Evolutionary conservation across 2,329 filamentous ascomycete genomes (phyloP), one percentile per base, ranked within the genome.

Genomic region (Colletotrichum sublineola): DNA sequence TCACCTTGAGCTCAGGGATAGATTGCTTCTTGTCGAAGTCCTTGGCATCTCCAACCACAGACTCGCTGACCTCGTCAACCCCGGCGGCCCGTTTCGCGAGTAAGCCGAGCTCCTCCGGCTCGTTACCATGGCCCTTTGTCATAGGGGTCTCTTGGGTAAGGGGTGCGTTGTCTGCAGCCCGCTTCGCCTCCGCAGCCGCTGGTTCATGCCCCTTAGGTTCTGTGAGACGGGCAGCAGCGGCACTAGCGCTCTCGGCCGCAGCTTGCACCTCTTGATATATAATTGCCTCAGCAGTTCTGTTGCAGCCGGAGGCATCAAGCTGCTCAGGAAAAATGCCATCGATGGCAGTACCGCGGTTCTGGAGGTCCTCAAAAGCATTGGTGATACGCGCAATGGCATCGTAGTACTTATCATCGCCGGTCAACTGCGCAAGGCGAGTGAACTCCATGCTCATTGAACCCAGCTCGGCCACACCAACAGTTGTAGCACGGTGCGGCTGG

Each of bases 341-440:
- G 9, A 97, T 84, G 3, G 86, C 86, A 0, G 93, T 95, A 6
- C 86, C 88, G 3, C 84, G 84, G 76, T 91, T 89, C 82, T 97
- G 94, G 82, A 92, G 90, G 63, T 92, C 88, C 74, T 95, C 89
- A 36, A 98, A 86, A 9, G 91, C 92, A 78, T 97, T 86, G 24
- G 94, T 97, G 77, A 98, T 93, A 72, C 95, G 91, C 61, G 94
- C 93, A 73, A 97, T 87, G 20, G 94, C 95, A 82, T 97, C 95
- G 79, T 97, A 98, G 82, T 97, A 98, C 79, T 92, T 95, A 76
- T 92, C 82, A 72, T 96, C 86, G 69, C 90, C 90, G 0, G 95
- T 97, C 74, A 98, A 85, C 81, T 98, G 95, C 11, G 95, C 93
- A 56, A 98, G 86, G 20, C 94, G 90, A 1, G 94, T 97, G 80